phyloP scores from a whole-genome alignment of 345 rosid species.

The Linum trigynum region DNA sequence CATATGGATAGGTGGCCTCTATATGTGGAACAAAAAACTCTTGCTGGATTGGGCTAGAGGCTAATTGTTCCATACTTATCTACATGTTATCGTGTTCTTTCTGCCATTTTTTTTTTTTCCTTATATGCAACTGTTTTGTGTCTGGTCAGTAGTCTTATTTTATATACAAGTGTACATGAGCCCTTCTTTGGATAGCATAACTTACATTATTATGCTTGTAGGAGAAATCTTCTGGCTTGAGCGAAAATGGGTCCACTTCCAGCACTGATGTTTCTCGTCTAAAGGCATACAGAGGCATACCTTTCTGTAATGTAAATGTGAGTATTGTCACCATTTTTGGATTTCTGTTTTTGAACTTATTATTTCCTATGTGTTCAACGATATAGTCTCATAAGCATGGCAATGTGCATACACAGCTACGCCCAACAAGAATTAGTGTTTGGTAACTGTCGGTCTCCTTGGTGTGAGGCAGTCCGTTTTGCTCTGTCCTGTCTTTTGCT shows the following conservation, averaged over 20 bases:
- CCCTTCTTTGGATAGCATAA: neutral
- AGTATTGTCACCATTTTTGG: slow-evolving; percentile 11
- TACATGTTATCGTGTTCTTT: neutral
- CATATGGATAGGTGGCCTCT: neutral
- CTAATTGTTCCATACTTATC: neutral
- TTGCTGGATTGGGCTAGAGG: neutral
- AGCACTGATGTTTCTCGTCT: slow-evolving; percentile 37
- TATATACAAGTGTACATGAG: neutral
- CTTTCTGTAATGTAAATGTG: slow-evolving; percentile 41
- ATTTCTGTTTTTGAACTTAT: neutral
- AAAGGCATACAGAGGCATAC: slow-evolving; percentile 37
- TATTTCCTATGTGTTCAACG: neutral
- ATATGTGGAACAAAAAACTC: neutral
- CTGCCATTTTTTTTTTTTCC: neutral
- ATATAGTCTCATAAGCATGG: no score
- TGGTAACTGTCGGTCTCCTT: no score
- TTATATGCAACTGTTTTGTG: neutral
- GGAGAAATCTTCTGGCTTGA: slow-evolving; percentile 27
- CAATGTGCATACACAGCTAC: no score
- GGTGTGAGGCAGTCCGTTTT: neutral
- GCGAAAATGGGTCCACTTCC: slow-evolving; percentile 40
- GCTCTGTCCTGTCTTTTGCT: neutral
- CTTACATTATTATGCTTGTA: slow-evolving; percentile 13
- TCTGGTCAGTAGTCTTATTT: neutral
- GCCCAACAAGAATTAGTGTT: no score